Conservation (phyloP, 345 rosid species). For the Alliaria petiolata region DNA sequence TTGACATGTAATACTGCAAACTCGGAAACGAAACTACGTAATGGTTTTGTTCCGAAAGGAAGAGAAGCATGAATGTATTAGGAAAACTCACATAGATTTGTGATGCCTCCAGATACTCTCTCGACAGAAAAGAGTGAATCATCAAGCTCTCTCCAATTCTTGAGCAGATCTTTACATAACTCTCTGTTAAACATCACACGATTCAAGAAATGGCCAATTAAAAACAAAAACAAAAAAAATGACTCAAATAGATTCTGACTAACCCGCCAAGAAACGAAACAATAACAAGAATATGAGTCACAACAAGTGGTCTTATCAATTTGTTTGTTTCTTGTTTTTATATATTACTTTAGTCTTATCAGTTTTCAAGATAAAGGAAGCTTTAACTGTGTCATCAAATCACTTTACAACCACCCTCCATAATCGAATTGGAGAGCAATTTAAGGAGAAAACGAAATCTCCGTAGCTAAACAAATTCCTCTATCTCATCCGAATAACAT, state of each 20-base stretch:
- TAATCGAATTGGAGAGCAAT: neutral
- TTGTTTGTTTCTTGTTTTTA: neutral
- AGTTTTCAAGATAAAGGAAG: neutral
- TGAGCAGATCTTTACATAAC: slow-evolving; percentile 82
- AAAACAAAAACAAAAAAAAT: too few relatives aligned
- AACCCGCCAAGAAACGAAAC: slow-evolving; percentile 3
- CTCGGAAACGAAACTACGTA: too few relatives aligned
- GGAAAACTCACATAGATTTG: slow-evolving; percentile 69
- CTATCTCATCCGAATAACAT: too few relatives aligned
- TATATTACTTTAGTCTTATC: neutral
- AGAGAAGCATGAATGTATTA: neutral
- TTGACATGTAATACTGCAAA: neutral
- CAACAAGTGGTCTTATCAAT: neutral
- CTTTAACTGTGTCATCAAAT: slow-evolving; percentile 5
- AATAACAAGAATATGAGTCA: neutral
- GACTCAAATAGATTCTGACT: too few relatives aligned
- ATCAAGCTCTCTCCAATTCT: slow-evolving; percentile 64
- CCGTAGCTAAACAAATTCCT: neutral
- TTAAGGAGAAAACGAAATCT: slow-evolving; percentile 7
- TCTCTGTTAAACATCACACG: slow-evolving; percentile 39
- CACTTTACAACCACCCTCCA: slow-evolving; percentile 7
- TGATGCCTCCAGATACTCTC: slow-evolving; percentile 92
- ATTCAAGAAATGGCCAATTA: neutral
- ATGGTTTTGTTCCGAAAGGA: too few relatives aligned
- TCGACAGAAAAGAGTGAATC: slow-evolving; percentile 63